Conservation (phyloP, 2,329 filamentous ascomycete genomes). For the Fusarium nodosum region DNA sequence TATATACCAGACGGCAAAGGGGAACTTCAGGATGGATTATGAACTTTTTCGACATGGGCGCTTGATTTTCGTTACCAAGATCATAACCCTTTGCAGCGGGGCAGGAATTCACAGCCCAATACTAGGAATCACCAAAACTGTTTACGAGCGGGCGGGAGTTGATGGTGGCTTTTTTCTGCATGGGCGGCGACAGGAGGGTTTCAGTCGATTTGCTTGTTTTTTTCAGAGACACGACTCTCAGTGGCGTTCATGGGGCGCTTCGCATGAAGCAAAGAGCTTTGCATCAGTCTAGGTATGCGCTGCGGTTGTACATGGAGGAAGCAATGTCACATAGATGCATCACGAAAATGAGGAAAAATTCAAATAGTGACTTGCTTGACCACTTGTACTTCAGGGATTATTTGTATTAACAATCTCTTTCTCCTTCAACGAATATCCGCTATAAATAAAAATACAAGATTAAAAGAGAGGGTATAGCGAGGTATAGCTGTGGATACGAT, state of each 20-base stretch:
- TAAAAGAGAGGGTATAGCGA: conserved; percentile 10
- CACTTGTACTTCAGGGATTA: background rate
- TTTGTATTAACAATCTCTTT: conserved; percentile 19
- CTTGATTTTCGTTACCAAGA: conserved; percentile 24
- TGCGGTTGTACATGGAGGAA: conserved; percentile 20
- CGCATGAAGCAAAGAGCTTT: conserved; percentile 26
- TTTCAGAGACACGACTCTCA: conserved; percentile 11
- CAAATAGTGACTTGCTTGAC: conserved; percentile 8
- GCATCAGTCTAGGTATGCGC: conserved; percentile 21
- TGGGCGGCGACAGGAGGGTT: conserved; percentile 33
- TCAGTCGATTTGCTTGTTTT: conserved; percentile 25
- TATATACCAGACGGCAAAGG: conserved; percentile 11
- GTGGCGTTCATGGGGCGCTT: conserved; percentile 29
- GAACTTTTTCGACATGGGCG: conserved; percentile 36
- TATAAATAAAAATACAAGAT: conserved; percentile 11
- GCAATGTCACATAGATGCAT: conserved; percentile 27
- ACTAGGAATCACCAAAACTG: conserved; percentile 18
- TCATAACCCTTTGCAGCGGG: conserved; percentile 28
- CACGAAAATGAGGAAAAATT: conserved; percentile 21
- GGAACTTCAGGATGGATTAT: conserved; percentile 26
- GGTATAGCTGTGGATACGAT: conserved; percentile 30
- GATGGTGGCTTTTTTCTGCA: conserved; percentile 39
- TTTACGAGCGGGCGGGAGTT: conserved; percentile 35
- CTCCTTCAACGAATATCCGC: conserved; percentile 12
- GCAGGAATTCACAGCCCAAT: conserved; percentile 17